phyloP scores from a whole-genome alignment of 176 grass and related monocot genomes.

The Cenchrus fungigraminus region DNA sequence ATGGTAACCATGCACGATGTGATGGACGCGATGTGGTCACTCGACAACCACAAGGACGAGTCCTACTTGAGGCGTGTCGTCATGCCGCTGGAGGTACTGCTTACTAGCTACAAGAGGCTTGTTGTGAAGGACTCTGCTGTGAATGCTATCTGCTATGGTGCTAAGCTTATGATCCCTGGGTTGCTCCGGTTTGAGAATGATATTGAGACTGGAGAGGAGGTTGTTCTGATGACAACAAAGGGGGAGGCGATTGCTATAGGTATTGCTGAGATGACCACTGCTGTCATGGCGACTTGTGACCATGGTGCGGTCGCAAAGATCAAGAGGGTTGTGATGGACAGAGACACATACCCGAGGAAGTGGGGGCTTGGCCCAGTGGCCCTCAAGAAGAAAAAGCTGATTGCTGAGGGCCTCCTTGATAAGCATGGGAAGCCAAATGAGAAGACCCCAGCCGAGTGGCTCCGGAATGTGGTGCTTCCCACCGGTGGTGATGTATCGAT shows the following conservation, averaged over 20 bases:
- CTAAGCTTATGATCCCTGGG: slow-evolving; percentile 97
- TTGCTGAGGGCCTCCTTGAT: slow-evolving; percentile 68
- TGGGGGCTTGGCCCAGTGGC: slow-evolving; percentile 88
- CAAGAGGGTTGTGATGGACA: slow-evolving; percentile 98
- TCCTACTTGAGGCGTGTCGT: slow-evolving; percentile 80
- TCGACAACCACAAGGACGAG: slow-evolving; percentile 81
- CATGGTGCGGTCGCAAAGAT: slow-evolving; percentile 79
- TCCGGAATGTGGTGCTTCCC: slow-evolving; percentile 72
- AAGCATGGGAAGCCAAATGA: slow-evolving; percentile 95
- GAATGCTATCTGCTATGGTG: slow-evolving; percentile 97
- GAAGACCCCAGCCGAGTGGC: slow-evolving; percentile 84
- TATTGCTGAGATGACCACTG: slow-evolving; percentile 92
- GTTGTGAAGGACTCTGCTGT: slow-evolving; percentile 95
- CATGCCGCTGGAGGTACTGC: slow-evolving; percentile 85
- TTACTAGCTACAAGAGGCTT: slow-evolving; percentile 96
- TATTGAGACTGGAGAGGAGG: slow-evolving; percentile 87
- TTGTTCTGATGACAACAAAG: slow-evolving; percentile 92
- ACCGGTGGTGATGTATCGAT: slow-evolving; percentile 74
- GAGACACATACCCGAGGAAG: slow-evolving; percentile 91
- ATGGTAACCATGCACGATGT: slow-evolving; percentile 99
- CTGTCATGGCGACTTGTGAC: slow-evolving; percentile 93
- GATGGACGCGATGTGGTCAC: slow-evolving; percentile 83
- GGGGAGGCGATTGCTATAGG: slow-evolving; percentile 90
- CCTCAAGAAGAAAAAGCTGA: slow-evolving; percentile 85
- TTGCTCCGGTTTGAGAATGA: slow-evolving; percentile 93